These are phyloP conservation scores for Phoma herbarum DNA, from an alignment of 2,329 filamentous ascomycete species.

Conservation along the genomic window DNA sequence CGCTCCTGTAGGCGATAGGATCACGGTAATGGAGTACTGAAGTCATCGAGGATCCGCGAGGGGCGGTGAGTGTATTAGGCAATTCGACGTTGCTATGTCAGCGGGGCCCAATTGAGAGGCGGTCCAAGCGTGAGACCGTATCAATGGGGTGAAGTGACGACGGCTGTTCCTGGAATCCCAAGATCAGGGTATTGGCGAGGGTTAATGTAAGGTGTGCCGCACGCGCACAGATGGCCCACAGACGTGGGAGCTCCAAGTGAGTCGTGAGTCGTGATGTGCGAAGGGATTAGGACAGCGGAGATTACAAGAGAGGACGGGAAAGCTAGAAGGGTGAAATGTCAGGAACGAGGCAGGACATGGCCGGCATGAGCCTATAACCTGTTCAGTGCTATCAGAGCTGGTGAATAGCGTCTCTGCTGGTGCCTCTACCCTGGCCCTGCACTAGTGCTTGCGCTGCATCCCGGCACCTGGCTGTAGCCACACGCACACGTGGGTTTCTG, in stretches of 20 bases:
- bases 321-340: conserved; percentile 25
- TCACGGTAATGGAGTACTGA: conserved; percentile 52
- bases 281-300: conserved; percentile 23
- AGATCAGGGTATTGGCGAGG: conserved; percentile 34
- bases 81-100: conserved; percentile 46
- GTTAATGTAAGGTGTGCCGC: conserved; percentile 37
- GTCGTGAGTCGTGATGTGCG: conserved; percentile 24
- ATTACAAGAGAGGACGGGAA: conserved; percentile 28
- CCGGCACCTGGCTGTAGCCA: conserved; percentile 44
- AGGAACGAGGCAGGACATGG: conserved; percentile 38
- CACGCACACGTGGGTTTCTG: conserved; percentile 50
- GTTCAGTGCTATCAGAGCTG: conserved; percentile 39
- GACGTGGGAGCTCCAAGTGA: conserved; percentile 25
- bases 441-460: conserved; percentile 43
- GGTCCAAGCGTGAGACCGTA: conserved; percentile 41
- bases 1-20: conserved; percentile 51
- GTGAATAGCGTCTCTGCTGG: conserved; percentile 39
- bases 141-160: conserved; percentile 34
- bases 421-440: conserved; percentile 34
- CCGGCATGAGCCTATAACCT: conserved; percentile 50
- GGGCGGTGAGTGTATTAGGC: conserved; percentile 45
- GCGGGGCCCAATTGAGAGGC: conserved; percentile 30
- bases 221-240: conserved; percentile 37
- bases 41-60: conserved; percentile 52
- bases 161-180: conserved; percentile 33